Evolutionary conservation across 352 stramenopile species (phyloP), one percentile per base, ranked within the genome.

Genomic region (Pythium aquatile): DNA sequence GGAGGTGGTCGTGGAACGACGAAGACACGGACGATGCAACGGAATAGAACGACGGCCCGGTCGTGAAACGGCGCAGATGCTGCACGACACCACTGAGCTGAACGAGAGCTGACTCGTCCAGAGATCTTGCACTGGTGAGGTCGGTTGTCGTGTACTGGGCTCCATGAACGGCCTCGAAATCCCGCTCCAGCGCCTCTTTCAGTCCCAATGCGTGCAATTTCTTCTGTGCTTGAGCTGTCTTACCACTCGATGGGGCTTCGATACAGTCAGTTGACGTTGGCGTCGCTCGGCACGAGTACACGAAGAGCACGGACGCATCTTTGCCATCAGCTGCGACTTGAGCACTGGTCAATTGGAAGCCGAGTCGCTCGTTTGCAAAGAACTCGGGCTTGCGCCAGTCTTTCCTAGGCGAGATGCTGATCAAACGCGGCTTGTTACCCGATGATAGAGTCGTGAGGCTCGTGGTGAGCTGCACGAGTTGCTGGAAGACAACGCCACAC

Each of bases 351-450:
- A 72, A 51, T 3, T 8, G 9, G 40, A 72, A 17, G 1, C 5
- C 20, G 32, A 73, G 66, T 24, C 26, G 30, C 5, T 54, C 28
- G 39, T 87, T 81, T 0, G 75, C 65, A 16, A 91, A 46, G 39
- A 77, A 91, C 29, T 87, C 78, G 51, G 78, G 73, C 46, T 85
- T 85, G 42, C 79, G 76, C 82, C 82, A 91, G 35, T 85, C 79
- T 58, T 88, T 91, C 26, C 79, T 70, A 20, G 75, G 75, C 2
- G 79, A 83, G 3, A 91, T 28, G 20, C 68, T 86, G 44, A 87
- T 58, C 8, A 89, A 33, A 24, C 49, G 65, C 13, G 59, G 28
- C 20, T 9, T 24, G 48, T 9, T 63, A 20, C 29, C 39, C 17
- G 39, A 7, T 16, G 28, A 20, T 1, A n/a, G 6, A 7, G 13